Percentiles rank a stretch among this genome's conserved stretches.
These are phyloP conservation scores for Neltuma alba DNA, from an alignment of 306 rosid genomes.

Conservation along the genomic window DNA sequence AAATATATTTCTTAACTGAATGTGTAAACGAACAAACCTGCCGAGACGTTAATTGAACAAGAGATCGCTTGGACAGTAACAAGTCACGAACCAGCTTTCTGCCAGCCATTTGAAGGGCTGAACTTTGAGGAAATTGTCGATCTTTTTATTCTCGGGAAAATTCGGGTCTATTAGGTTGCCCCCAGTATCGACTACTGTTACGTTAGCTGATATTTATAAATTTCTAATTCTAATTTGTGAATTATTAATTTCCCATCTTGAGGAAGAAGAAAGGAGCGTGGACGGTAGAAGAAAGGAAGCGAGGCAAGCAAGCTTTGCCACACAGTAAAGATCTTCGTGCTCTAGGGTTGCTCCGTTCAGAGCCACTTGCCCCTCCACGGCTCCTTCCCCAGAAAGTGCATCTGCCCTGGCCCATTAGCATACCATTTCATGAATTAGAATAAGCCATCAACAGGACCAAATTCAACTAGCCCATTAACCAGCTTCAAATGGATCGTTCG, in stretches of 20 bases:
- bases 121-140: background rate
- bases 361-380: background rate
- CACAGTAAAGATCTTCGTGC: background rate
- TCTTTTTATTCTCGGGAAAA: background rate
- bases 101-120: constrained; percentile 47
- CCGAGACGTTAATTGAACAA: constrained; percentile 46
- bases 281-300: background rate
- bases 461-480: background rate
- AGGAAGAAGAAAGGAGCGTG: background rate
- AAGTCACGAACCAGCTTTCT: constrained; percentile 81
- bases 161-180: background rate
- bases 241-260: background rate
- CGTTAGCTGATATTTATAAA: background rate
- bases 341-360: constrained; percentile 14
- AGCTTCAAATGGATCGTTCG: background rate
- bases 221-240: background rate
- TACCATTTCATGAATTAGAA: too few relatives aligned
- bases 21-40: constrained; percentile 44
- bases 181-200: background rate
- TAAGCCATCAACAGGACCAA: background rate
- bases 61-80: constrained; percentile 51
- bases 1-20: background rate
- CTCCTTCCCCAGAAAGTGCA: background rate
- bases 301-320: background rate
- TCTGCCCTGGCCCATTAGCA: background rate